Base-by-base conservation (phyloP, 192 early-diverging fungal species). In the Globomyces pollinis-pini region DNA sequence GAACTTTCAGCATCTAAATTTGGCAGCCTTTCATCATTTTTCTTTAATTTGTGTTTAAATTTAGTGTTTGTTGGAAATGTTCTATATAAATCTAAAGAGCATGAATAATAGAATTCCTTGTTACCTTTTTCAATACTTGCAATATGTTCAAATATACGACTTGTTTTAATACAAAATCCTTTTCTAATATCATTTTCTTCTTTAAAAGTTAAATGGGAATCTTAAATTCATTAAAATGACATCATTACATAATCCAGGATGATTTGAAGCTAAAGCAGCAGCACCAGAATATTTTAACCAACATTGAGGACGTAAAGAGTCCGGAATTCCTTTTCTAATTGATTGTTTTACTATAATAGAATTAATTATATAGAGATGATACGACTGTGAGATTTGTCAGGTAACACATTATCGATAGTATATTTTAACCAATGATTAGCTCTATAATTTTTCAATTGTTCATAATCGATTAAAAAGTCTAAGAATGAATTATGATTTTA, bases 221-320 rank as follows among this genome's bases (percentile, higher is more conserved):
- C n/a, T n/a, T n/a, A n/a, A n/a, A n/a, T n/a, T n/a, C n/a, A n/a
- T n/a, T n/a, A n/a, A n/a, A n/a, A n/a, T n/a, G n/a, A n/a, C n/a
- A n/a, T n/a, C n/a, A n/a, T n/a, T n/a, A 47, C 28, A 89, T 4
- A 87, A 61, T 15, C 75, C 83, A 1, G 74, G 66, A 38, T 86
- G 76, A 1, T 75, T 67, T 7, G 68, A 62, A 59, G 69, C 64
- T 50, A 79, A 77, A 20, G 68, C 70, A 59, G 82, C 76, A 18
- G 84, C 87, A 2, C 89, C 89, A 55, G 77, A 84, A 62, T 84
- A 87, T 55, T 77, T 75, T 33, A 87, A 81, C 86, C 87, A 88
- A 55, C 67, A 74, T 67, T 80, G 65, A 26, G 78, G 77, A 39
- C 89, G 70, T 16, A 88, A 62, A 24, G 81, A 76, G 26, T 83